Base-by-base conservation (phyloP, 129 eudicot genomes). In the Ambrosia trifida region DNA sequence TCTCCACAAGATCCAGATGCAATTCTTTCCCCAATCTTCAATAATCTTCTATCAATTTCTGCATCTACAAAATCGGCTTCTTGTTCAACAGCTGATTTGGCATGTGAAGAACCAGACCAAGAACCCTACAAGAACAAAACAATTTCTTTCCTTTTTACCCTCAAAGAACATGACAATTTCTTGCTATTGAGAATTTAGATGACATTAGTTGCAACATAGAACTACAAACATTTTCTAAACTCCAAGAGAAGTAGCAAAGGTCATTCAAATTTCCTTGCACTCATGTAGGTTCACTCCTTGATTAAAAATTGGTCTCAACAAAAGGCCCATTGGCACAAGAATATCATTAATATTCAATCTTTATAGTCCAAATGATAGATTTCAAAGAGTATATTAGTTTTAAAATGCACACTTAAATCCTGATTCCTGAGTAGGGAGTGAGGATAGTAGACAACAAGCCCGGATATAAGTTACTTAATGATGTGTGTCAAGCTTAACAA, bases 1-100 rank as follows among this genome's bases (percentile, higher is more conserved):
- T 87, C 86, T 53, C 91, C 95, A 80, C 89, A 85, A 75, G 91
- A 83, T 62, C 97, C 97, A 13, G 86, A 81, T 64, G 91, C 91
- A 66, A 87, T 67, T 82, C 56, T 81, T 19, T 85, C 88, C 43
- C 85, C 86, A 11, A 83, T 83, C 67, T 81, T 85, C 82, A 87
- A 68, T 33, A 74, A 74, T 61, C 83, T 80, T 86, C 82, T 70
- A 70, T 90, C 95, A 43, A 90, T 81, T 72, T 90, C 95, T 85
- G 89, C 83, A 53, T 79, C 85, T 58, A 72, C 89, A 13, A 54
- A 28, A 56, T 83, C 53, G 12, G n/a, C 58, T 72, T 69, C 76
- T 83, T 77, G 79, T 66, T 77, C 83, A 52, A 66, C 78, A 52
- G 70, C 82, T 70, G 87, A 68, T 43, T 79, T 78, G 67, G 87